These are phyloP conservation scores for Sporisorium graminicola DNA, from an alignment of 1,284 basidiomycete species.

Conservation along the genomic window DNA sequence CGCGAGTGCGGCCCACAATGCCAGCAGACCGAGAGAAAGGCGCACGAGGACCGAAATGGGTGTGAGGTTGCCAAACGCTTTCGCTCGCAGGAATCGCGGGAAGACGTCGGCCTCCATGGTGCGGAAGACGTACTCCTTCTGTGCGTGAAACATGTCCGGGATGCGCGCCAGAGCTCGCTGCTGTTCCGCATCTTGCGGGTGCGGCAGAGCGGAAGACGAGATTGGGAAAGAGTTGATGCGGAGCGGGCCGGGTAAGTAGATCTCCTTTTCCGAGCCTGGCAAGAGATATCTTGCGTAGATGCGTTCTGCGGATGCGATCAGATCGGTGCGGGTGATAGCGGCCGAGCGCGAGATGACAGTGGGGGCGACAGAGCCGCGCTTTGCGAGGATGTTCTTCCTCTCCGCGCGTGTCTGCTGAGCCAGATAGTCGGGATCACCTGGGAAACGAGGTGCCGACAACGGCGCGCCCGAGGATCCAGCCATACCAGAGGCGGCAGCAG, in stretches of 20 bases:
- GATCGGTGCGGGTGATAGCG: slow-evolving; percentile 88
- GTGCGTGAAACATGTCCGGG: slow-evolving; percentile 95
- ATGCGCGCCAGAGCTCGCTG: slow-evolving; percentile 85
- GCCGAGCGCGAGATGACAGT: slow-evolving; percentile 82
- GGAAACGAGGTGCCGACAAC: slow-evolving; percentile 55
- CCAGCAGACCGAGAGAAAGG: slow-evolving; percentile 81
- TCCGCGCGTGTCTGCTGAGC: slow-evolving; percentile 52
- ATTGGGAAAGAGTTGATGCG: slow-evolving; percentile 71
- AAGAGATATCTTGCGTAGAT: slow-evolving; percentile 92
- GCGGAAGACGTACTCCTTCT: slow-evolving; percentile 94
- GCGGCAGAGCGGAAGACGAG: slow-evolving; percentile 76
- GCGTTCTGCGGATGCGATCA: slow-evolving; percentile 91
- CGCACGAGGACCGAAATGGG: slow-evolving; percentile 84
- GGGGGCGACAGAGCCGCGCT: slow-evolving; percentile 60
- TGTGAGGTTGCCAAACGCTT: slow-evolving; percentile 96
- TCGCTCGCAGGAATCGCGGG: slow-evolving; percentile 87
- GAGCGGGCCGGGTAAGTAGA: slow-evolving; percentile 81
- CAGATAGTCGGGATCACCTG: slow-evolving; percentile 64
- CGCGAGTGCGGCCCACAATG: slow-evolving; percentile 91
- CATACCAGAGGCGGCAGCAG: slow-evolving; percentile 10
- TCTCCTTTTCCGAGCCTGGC: slow-evolving; percentile 79
- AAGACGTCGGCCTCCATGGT: slow-evolving; percentile 98
- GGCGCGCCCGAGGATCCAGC: slow-evolving; percentile 11
- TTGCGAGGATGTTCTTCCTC: slow-evolving; percentile 58
- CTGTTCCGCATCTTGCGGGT: slow-evolving; percentile 76